Percentiles rank a stretch among this genome's conserved stretches.
Conservation (phyloP, 2,329 filamentous ascomycete genomes). For the Cordyceps farinosa region DNA sequence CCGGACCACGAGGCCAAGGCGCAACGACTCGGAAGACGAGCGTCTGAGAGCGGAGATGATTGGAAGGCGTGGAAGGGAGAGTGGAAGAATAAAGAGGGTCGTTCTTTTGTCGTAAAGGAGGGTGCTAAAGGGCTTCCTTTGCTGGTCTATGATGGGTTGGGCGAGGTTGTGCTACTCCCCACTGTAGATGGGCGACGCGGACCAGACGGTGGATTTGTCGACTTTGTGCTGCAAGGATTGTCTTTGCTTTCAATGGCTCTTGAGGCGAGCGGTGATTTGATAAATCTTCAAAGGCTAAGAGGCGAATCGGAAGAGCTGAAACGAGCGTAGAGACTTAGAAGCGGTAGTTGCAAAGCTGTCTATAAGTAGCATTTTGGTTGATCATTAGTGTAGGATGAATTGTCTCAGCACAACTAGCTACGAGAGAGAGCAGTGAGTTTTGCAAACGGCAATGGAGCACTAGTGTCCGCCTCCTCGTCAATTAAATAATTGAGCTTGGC, state of each 20-base stretch:
- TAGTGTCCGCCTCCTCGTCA: too few relatives aligned
- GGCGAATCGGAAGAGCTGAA: not conserved
- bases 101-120: not conserved
- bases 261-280: not conserved
- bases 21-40: not conserved
- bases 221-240: not conserved
- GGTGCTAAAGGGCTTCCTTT: not conserved
- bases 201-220: not conserved
- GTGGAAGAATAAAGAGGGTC: not conserved
- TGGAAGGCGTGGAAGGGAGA: constrained; percentile 14
- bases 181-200: not conserved
- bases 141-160: not conserved
- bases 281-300: not conserved
- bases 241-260: not conserved
- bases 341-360: too few relatives aligned
- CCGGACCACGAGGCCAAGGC: not conserved
- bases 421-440: too few relatives aligned
- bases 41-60: not conserved
- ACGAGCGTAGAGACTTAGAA: not conserved
- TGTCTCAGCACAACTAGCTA: too few relatives aligned
- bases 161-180: not conserved
- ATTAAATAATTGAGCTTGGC: too few relatives aligned
- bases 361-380: too few relatives aligned
- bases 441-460: too few relatives aligned
- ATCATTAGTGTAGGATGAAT: too few relatives aligned